These are phyloP conservation scores for Globisporangium cylindrosporum DNA, from an alignment of 352 stramenopile species.

Conservation along the genomic window DNA sequence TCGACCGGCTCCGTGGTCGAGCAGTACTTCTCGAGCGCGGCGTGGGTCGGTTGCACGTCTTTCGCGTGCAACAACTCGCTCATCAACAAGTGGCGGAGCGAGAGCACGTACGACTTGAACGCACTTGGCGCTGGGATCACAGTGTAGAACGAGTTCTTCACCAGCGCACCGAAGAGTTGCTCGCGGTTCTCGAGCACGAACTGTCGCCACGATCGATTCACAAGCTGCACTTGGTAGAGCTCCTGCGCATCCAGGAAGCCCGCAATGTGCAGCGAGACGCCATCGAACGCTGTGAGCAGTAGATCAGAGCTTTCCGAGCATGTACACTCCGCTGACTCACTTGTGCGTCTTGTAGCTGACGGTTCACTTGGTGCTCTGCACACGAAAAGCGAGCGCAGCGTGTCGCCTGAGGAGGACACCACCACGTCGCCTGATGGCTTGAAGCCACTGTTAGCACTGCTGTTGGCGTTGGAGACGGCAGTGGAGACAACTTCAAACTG, in stretches of 20 bases:
- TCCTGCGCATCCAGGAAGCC: slow-evolving; percentile 49
- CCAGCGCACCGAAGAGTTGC: slow-evolving; percentile 34
- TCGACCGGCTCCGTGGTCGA: slow-evolving; percentile 32
- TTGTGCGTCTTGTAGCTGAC: background rate
- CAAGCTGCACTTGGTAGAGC: slow-evolving; percentile 37
- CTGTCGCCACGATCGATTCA: slow-evolving; percentile 35
- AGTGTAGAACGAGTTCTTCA: slow-evolving; percentile 35
- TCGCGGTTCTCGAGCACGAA: slow-evolving; percentile 43
- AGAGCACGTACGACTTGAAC: slow-evolving; percentile 59
- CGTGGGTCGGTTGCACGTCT: slow-evolving; percentile 31
- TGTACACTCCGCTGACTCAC: background rate
- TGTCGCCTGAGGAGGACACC: slow-evolving; percentile 5
- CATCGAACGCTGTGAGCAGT: slow-evolving; percentile 39
- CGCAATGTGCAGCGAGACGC: slow-evolving; percentile 46
- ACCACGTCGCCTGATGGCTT: slow-evolving; percentile 11
- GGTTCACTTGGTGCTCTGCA: background rate
- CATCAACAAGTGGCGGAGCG: slow-evolving; percentile 36
- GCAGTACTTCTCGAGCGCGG: slow-evolving; percentile 56
- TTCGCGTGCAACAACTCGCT: slow-evolving; percentile 48
- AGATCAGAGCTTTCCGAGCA: slow-evolving; percentile 20
- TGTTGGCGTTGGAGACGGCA: background rate
- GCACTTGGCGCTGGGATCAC: slow-evolving; percentile 39
- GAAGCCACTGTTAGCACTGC: background rate
- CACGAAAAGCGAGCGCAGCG: slow-evolving; percentile 13
- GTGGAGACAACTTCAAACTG: slow-evolving; percentile 16